Evolutionary conservation across 176 grass and related monocot species (phyloP), one percentile per base, ranked within the genome.

Genomic region (Phoenix dactylifera): DNA sequence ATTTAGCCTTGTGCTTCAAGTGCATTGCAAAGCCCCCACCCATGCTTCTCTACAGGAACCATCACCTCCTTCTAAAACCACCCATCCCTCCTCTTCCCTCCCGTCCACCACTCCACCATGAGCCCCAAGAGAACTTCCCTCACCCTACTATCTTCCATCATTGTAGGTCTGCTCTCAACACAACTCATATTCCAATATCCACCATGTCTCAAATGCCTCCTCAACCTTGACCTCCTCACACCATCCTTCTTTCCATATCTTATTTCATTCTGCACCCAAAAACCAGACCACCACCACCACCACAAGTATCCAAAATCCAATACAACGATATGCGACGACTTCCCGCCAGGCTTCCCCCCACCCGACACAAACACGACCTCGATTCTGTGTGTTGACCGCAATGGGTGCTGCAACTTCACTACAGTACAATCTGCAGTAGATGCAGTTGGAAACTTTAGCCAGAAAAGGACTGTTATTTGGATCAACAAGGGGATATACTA

Each of bases 401-500:
- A 88, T 22, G 87, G 87, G 52, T 88, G 84, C 49, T 96, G 92
- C 29, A 74, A 75, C 62, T 97, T 91, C 81, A 88, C 76, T 5
- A 83, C 84, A 0, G 78, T 97, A 67, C 84, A 91, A 39, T 79
- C 72, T 0, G 92, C 84, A 1, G 69, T 90, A 1, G 35, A 91
- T 26, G 77, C 81, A 14, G 71, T 88, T 59, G 72, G 60, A 28
- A 63, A 25, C 30, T 52, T 64, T 66, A 85, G 76, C 68, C 35
- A 15, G 5, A 85, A 75, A 55, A 91, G 87, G 69, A 91, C 48
- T 35, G 75, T 97, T 20, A 29, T 97, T 49, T 91, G 87, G 92
- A 88, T 97, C 75, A 97, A 91, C 71, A 75, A 66, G n/a, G 92
- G 92, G 29, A 64, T 85, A 18, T 97, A 91, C 30, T 80, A 81